These are phyloP conservation scores for Paspalum vaginatum DNA, from an alignment of 176 grass and related monocot genomes.

Conservation along the genomic window DNA sequence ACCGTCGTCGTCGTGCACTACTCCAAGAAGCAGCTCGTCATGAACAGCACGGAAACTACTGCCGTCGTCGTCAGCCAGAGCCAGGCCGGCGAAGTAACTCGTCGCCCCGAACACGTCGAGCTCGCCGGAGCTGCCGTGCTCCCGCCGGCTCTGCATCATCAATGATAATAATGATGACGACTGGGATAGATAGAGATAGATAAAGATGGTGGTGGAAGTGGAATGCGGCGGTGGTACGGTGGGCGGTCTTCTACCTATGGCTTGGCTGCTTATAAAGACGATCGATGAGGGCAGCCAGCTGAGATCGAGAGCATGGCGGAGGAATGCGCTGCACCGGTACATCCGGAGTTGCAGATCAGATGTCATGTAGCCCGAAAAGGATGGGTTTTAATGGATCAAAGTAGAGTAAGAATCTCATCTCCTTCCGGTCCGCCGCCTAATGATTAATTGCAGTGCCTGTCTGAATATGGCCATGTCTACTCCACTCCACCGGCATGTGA, in stretches of 20 bases:
- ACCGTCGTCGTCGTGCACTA: background rate
- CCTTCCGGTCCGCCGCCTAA: background rate
- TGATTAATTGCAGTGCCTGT: background rate
- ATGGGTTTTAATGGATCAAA: constrained; percentile 36
- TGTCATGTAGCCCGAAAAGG: constrained; percentile 35
- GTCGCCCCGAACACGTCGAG: constrained; percentile 57
- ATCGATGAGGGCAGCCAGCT: background rate
- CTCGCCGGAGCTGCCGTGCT: constrained; percentile 45
- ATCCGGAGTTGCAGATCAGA: constrained; percentile 32
- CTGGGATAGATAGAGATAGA: background rate
- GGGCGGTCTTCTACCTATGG: too few species aligned
- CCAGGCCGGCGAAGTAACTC: constrained; percentile 43
- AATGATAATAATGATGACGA: too few species aligned
- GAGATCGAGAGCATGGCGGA: background rate
- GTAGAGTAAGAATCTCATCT: constrained; percentile 24
- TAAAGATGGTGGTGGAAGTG: background rate
- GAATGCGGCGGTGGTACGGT: background rate
- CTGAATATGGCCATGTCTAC: constrained; percentile 5
- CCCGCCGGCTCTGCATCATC: constrained; percentile 21
- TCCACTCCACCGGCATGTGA: constrained; percentile 21
- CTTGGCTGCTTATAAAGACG: constrained; percentile 21
- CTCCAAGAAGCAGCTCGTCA: background rate
- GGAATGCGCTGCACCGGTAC: background rate
- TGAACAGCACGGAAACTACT: background rate
- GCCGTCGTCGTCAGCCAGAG: background rate